Conservation (phyloP, 1,284 basidiomycete genomes). For the Pseudozyma sp. region DNA sequence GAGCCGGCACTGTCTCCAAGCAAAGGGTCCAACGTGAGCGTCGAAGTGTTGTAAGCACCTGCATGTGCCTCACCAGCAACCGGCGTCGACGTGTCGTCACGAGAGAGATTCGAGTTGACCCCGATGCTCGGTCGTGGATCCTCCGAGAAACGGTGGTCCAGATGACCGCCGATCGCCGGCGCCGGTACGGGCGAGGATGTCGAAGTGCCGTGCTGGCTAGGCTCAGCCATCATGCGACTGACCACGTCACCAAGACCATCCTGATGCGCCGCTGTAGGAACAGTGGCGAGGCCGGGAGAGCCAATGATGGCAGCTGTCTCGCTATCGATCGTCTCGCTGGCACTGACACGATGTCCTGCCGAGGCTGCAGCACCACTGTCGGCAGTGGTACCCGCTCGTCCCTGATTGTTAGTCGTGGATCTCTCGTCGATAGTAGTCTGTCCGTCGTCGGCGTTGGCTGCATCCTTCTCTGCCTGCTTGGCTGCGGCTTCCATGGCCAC, state of each 20-base stretch:
- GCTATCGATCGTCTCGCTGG: slow-evolving; percentile 47
- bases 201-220: slow-evolving; percentile 13
- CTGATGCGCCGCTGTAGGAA: slow-evolving; percentile 26
- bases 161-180: slow-evolving; percentile 6
- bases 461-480: slow-evolving; percentile 43
- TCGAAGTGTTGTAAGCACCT: slow-evolving; percentile 19
- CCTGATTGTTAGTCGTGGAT: slow-evolving; percentile 35
- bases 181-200: slow-evolving; percentile 10
- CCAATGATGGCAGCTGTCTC: slow-evolving; percentile 41
- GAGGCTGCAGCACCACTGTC: slow-evolving; percentile 6
- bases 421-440: slow-evolving; percentile 47
- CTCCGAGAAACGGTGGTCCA: slow-evolving; percentile 8
- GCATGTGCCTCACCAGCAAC: slow-evolving; percentile 4
- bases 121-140: slow-evolving; percentile 33
- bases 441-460: slow-evolving; percentile 39
- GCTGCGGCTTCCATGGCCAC: slow-evolving; percentile 34
- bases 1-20: slow-evolving; percentile 33
- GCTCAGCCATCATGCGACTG: slow-evolving; percentile 39
- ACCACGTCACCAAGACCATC: slow-evolving; percentile 45
- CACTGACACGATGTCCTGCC: slow-evolving; percentile 27
- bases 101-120: slow-evolving; percentile 25
- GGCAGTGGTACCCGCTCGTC: neutral
- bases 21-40: slow-evolving; percentile 34
- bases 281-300: slow-evolving; percentile 19
- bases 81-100: slow-evolving; percentile 15